Base-by-base conservation (phyloP, 2,329 filamentous ascomycete species). In the Aspergillus sp. region DNA sequence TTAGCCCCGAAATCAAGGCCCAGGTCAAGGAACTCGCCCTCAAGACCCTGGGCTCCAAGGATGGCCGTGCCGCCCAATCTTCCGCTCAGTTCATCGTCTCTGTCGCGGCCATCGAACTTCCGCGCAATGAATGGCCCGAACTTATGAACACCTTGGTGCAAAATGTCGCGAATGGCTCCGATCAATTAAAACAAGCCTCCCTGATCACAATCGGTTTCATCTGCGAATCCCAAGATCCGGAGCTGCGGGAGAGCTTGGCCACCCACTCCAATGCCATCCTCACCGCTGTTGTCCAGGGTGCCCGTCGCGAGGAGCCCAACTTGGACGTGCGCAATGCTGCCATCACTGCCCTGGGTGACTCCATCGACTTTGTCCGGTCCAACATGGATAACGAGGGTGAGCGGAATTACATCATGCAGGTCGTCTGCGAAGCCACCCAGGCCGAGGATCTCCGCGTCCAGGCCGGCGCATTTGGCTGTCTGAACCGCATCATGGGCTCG, bases 371-470 rank as follows among this genome's bases (percentile, higher is more conserved):
- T 63, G 91, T 98, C 48, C 82, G 89, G 56, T 94, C 88, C 73
- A 98, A 98, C 75, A 98, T 98, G 71, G 94, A 96, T 72, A 93
- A 97, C 62, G 93, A 98, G 72, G 93, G 91, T 61, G 93, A 98
- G 78, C 85, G 93, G 58, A 98, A 98, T 75, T 98, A 97, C 76
- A 98, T 98, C 65, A 98, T 98, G 93, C 93, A 98, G 75, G 93
- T 98, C 56, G 88, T 98, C 62, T 98, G 93, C 73, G 93, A 98
- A 76, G 93, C 93, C 59, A 98, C 93, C 46, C 93, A 98, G 73
- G 89, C 91, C 58, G 78, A 86, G 1, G 93, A 98, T 69, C 81
- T 80, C 49, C 82, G 89, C 64, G 94, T 98, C 68, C 90, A 97
- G 71, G 88, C 95, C 67, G 90, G 89, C 51, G 88, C 93, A 39